Base-by-base conservation (phyloP, 768 basidiomycete species). In the Gloeopeniophorella convolvens region DNA sequence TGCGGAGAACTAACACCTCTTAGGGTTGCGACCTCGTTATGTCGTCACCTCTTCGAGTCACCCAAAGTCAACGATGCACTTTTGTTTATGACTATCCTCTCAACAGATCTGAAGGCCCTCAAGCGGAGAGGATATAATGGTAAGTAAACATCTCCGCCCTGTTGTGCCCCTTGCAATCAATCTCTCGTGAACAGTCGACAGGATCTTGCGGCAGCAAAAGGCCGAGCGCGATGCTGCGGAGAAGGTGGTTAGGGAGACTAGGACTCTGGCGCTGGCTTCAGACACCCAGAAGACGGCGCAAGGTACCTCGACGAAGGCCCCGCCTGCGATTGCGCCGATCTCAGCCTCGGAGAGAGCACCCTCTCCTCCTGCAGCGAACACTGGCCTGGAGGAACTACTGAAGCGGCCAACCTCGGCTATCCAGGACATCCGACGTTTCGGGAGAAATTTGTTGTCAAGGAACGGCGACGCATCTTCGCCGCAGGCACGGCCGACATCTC, bases 31-130 rank as follows among this genome's bases (percentile, higher is more conserved):
- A 83, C 82, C 1, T 85, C 88, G 1, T 69, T 98, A 26, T 91
- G 89, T 63, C 81, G 82, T 15, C 63, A 86, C 6, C 66, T 96
- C 26, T 89, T 97, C 55, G 78, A 85, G 48, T 74, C 79, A 7
- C 82, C 82, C 2, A 85, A 87, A 65, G 78, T 83, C 21, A 90
- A 93, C 61, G 95, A 99, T 63, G 80, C 88, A 0, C 72, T 99
- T 6, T 64, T 98, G 7, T 85, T 98, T 58, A 88, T 90, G 79
- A 96, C 93, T 0, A 90, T 99, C 45, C 74, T 99, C 15, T 90
- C 91, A 0, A 97, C 94, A 0, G 90, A 94, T 56, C 68, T 97
- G 33, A 77, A 80, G 51, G 81, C 89, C 3, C 65, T 96, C 55
- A 84, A 82, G 60, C 72, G 91, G 32, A 73, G 91, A 55, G 93